Evolutionary conservation across 176 grass and related monocot species (phyloP), one percentile per base, ranked within the genome.

Genomic region (Avena atlantica): DNA sequence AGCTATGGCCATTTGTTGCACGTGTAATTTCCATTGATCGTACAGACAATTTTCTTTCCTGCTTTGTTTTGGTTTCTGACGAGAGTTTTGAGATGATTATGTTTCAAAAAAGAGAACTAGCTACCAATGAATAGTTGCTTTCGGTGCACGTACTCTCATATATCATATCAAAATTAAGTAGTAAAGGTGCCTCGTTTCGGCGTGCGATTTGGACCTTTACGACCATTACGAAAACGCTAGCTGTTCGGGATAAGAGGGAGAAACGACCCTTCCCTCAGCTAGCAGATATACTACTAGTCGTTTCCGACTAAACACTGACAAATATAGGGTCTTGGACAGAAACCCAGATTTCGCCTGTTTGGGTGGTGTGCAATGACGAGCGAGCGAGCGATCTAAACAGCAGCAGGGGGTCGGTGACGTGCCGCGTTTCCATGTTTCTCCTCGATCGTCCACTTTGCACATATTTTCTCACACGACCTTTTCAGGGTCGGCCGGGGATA

Each of bases 401-500:
- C 37, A 40, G 37, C 5, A 45, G 12, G 45, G 47, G 59, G 78
- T 64, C 16, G 60, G 24, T 31, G 79, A 16, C 61, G 75, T 50
- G 76, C 17, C 11, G 64, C 40, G 48, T 50, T 24, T 25, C 56
- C 11, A 53, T 70, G 70, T 49, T 55, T 88, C 55, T 19, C 3
- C 8, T 50, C 31, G 31, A 34, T 34, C 21, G 50, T 44, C 80
- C 8, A 78, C 19, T 58, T 76, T 34, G 50, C 45, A 12, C 71
- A 57, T 47, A 56, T 17, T 79, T 55, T 20, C 78, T 2, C 72
- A 58, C 83, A 74, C 45, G 55, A 50, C 59, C 36, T 13, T 74
- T 74, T 61, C 40, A 24, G 5, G 48, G 23, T 20, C 3, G 24
- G 23, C 42, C 3, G 48, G 44, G n/a, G 40, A 7, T 42, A 34